Evolutionary conservation across 345 rosid genomes (phyloP).

Genomic region (Euphorbia peplus): DNA sequence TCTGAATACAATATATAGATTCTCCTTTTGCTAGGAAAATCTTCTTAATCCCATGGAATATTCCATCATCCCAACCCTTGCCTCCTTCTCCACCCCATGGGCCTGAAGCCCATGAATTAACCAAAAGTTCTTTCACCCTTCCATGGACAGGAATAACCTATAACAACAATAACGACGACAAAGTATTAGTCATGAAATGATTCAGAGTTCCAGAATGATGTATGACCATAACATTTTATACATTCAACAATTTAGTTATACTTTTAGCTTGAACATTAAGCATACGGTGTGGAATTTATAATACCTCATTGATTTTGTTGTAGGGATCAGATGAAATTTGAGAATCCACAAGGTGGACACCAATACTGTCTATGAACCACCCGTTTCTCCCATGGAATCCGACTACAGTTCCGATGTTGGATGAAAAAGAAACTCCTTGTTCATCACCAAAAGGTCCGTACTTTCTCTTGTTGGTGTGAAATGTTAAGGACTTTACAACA

Average conservation of each 20-base stretch:
- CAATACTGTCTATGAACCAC: conserved; percentile 25
- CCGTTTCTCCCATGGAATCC: conserved; percentile 32
- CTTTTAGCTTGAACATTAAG: no score
- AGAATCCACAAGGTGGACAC: conserved; percentile 23
- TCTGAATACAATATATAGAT: conserved; percentile 21
- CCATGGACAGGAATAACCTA: conserved; percentile 12
- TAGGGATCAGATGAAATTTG: neutral
- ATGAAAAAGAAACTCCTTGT: conserved; percentile 24
- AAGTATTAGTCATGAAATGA: no score
- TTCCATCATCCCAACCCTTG: conserved; percentile 26
- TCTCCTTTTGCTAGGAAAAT: conserved; percentile 21
- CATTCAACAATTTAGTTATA: no score
- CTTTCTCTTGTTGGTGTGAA: conserved; percentile 26
- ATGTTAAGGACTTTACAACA: conserved; percentile 20
- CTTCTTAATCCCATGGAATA: conserved; percentile 16
- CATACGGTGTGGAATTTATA: neutral
- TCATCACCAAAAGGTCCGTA: conserved; percentile 37
- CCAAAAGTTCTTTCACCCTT: conserved; percentile 8
- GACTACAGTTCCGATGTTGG: conserved; percentile 19
- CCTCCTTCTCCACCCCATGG: conserved; percentile 32
- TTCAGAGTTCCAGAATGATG: no score
- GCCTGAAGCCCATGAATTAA: conserved; percentile 10
- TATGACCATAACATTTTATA: no score
- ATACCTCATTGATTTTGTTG: neutral
- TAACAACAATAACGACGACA: no score